Evolutionary conservation across 805 yeast genomes (phyloP).

Genomic region (Hemisphaericaspora nanyangensis): DNA sequence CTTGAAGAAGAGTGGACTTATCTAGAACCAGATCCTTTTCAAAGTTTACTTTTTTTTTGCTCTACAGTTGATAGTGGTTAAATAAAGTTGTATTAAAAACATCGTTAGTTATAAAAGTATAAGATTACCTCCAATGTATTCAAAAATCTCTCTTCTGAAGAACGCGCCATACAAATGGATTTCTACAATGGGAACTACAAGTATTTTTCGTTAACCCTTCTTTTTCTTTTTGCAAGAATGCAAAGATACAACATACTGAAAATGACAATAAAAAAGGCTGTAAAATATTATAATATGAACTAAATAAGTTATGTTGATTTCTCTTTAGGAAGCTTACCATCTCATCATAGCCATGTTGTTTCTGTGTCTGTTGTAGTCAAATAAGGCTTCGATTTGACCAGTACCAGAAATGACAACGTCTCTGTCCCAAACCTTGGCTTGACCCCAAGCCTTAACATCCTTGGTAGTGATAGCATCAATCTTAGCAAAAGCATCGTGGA

Average conservation of each 20-base stretch:
- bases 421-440: constrained; percentile 71
- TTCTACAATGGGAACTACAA: too few species aligned
- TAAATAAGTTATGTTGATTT: not conserved
- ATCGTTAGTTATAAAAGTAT: too few species aligned
- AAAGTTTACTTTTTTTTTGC: too few species aligned
- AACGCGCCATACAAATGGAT: too few species aligned
- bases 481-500: constrained; percentile 53
- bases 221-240: not conserved
- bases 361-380: constrained; percentile 84
- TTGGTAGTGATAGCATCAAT: constrained; percentile 61
- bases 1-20: constrained; percentile 71
- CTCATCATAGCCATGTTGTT: constrained; percentile 88
- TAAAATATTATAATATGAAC: not conserved
- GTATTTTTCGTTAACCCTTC: not conserved
- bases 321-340: constrained; percentile 32
- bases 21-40: too few species aligned
- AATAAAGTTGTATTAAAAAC: too few species aligned
- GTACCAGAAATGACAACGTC: constrained; percentile 81
- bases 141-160: too few species aligned
- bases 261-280: not conserved
- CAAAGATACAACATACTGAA: not conserved
- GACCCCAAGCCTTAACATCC: constrained; percentile 71
- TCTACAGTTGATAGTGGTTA: too few species aligned
- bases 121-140: too few species aligned
- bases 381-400: constrained; percentile 80